Evolutionary conservation across 1,284 basidiomycete genomes (phyloP).

Genomic region (Tilletia setariae): DNA sequence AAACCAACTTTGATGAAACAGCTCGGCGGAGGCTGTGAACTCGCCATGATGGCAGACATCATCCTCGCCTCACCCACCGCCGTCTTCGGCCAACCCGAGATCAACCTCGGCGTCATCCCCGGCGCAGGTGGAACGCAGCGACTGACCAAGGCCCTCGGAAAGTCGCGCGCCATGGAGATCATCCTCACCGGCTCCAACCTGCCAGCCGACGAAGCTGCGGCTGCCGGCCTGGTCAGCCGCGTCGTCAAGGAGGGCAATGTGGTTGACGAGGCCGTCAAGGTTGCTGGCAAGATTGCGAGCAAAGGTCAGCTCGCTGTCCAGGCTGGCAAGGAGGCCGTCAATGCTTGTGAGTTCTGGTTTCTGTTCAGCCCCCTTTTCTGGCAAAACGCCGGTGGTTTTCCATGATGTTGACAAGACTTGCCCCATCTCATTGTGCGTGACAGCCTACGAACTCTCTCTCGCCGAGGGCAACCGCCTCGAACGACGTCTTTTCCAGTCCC

Average conservation of each 20-base stretch:
- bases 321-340: constrained; percentile 92
- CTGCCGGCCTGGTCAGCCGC: constrained; percentile 79
- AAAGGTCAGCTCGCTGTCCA: constrained; percentile 82
- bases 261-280: constrained; percentile 79
- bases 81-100: constrained; percentile 93
- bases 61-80: constrained; percentile 90
- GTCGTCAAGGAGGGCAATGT: constrained; percentile 70
- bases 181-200: constrained; percentile 74
- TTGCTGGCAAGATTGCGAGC: constrained; percentile 75
- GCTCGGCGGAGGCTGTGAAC: constrained; percentile 95
- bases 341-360: constrained; percentile 67
- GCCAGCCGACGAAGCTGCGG: constrained; percentile 75
- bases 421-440: neutral
- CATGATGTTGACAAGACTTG: neutral
- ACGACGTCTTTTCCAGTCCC: constrained; percentile 81
- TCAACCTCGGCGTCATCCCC: constrained; percentile 94
- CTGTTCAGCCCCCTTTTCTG: no score
- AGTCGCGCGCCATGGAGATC: constrained; percentile 93
- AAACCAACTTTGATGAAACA: constrained; percentile 30
- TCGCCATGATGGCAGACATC: constrained; percentile 96
- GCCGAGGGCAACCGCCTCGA: constrained; percentile 82
- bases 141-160: constrained; percentile 80
- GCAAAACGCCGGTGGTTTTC: no score
- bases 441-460: constrained; percentile 73
- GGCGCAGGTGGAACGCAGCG: constrained; percentile 80